A percentile compares a stretch with the other conserved stretches of the same genome.
Evolutionary conservation across 768 basidiomycete species (phyloP).

Genomic region (Panaeolus cyanescens): DNA sequence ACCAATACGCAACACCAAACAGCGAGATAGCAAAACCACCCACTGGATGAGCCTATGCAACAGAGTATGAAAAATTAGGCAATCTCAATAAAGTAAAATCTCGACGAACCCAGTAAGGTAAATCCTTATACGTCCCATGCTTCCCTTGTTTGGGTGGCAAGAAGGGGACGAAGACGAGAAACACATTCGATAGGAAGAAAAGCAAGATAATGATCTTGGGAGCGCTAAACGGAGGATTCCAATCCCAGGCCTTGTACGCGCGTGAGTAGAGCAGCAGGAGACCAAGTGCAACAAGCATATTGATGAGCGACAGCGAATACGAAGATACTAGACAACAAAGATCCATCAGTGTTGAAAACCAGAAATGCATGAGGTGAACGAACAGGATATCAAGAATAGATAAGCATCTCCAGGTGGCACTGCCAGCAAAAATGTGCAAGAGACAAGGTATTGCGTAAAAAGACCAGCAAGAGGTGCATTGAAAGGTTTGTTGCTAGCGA

Average conservation of each 20-base stretch:
- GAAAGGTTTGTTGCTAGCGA: slow-evolving; percentile 74
- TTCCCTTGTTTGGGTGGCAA: slow-evolving; percentile 58
- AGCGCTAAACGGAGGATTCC: slow-evolving; percentile 69
- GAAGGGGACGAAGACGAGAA: slow-evolving; percentile 62
- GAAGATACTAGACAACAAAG: slow-evolving; percentile 46
- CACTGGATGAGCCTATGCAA: slow-evolving; percentile 48
- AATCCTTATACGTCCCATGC: slow-evolving; percentile 46
- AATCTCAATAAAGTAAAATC: background rate
- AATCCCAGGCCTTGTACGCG: slow-evolving; percentile 43
- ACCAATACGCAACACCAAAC: slow-evolving; percentile 60
- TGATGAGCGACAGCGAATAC: slow-evolving; percentile 59
- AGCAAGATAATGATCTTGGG: slow-evolving; percentile 48
- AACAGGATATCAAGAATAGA: slow-evolving; percentile 67
- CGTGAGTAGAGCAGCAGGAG: slow-evolving; percentile 60
- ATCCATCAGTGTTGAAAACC: background rate
- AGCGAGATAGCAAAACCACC: slow-evolving; percentile 47
- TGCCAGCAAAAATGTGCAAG: slow-evolving; percentile 51
- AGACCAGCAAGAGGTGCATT: slow-evolving; percentile 66
- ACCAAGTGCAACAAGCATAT: slow-evolving; percentile 61
- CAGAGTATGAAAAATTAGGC: background rate
- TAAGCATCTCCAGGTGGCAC: slow-evolving; percentile 78
- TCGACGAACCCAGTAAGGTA: slow-evolving; percentile 72
- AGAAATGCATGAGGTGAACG: slow-evolving; percentile 20
- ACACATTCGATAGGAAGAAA: slow-evolving; percentile 68
- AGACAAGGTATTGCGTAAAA: slow-evolving; percentile 61